A percentile compares a stretch with the other conserved stretches of the same genome.
These are phyloP conservation scores for Aspergillus bertholletiae DNA, from an alignment of 495 filamentous ascomycete species.

Conservation along the genomic window DNA sequence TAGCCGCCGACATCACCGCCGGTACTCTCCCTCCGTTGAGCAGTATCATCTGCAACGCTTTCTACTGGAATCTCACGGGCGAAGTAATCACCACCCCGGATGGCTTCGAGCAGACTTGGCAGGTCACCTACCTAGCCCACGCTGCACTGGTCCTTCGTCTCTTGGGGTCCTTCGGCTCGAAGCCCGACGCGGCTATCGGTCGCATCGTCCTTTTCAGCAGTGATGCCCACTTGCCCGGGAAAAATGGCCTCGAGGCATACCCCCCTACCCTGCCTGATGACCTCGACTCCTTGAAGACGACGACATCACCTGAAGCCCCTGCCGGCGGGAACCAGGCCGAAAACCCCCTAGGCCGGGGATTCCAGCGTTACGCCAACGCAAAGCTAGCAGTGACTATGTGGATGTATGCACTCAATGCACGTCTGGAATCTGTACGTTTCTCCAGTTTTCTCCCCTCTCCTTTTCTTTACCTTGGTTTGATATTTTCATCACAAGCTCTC, in stretches of 20 bases:
- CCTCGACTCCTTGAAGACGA: slow-evolving; percentile 14
- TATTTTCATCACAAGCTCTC: not conserved
- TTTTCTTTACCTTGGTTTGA: too few relatives aligned
- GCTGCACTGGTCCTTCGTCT: slow-evolving; percentile 40
- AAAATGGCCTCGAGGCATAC: slow-evolving; percentile 14
- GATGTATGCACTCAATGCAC: slow-evolving; percentile 40
- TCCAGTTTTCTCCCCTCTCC: not conserved
- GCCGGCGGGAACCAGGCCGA: too few relatives aligned
- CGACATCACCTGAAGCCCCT: slow-evolving; percentile 1
- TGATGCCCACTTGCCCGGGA: slow-evolving; percentile 34
- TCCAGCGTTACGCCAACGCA: slow-evolving; percentile 34
- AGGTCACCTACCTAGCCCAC: slow-evolving; percentile 44
- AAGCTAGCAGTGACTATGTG: slow-evolving; percentile 43
- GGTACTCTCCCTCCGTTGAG: slow-evolving; percentile 39
- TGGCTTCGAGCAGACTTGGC: slow-evolving; percentile 39
- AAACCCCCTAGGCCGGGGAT: slow-evolving; percentile 12
- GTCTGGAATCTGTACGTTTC: slow-evolving; percentile 25
- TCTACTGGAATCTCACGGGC: slow-evolving; percentile 24
- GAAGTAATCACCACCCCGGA: slow-evolving; percentile 17
- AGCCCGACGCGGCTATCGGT: slow-evolving; percentile 29
- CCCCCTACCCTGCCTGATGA: slow-evolving; percentile 9
- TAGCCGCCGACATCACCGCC: slow-evolving; percentile 23
- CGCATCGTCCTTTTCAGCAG: slow-evolving; percentile 42
- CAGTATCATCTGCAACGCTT: slow-evolving; percentile 43
- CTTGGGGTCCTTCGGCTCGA: slow-evolving; percentile 39